Evolutionary conservation across 73 alveolate species (phyloP), one percentile per base, ranked within the genome.

Genomic region (Durusdinium trenchii): DNA sequence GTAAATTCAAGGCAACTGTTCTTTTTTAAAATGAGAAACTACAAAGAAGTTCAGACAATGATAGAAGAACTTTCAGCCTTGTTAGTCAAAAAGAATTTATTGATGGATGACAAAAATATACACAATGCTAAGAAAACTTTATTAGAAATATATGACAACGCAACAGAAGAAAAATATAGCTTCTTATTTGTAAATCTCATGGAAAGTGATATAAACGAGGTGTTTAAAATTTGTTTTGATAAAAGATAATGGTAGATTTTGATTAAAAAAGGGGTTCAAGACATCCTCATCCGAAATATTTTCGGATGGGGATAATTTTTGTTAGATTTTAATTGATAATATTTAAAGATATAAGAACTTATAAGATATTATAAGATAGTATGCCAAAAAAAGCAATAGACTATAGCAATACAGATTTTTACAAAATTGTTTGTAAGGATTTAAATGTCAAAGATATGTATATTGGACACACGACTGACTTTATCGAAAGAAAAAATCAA

Each of bases 401-500:
- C n/a, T 78, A 78, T 28, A 2, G 45, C 45, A 78, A 42, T 0
- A 78, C 89, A 43, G 64, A 78, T 23, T 78, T 78, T 42, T 78
- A 42, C 40, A 78, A 30, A 78, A 78, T 78, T 71, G 48, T 71
- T 71, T 71, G 83, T 71, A 71, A 26, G 38, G 50, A 71, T 35
- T 2, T n/a, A 71, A n/a, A 71, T 71, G 38, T 71, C 7, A 71
- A 4, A 40, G 89, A 78, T 43, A 35, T 42, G 38, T 78, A 78
- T 78, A 47, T 78, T 38, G 89, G 89, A 43, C 89, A 78, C 45
- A 78, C 89, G 9, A 78, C 89, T 6, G 62, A 78, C n/a, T 43
- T 78, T 78, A 78, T 62, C 14, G 45, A 45, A 78, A 78, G 89
- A 47, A 78, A 78, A 4, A 23, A 42, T 42, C 6, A 78, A 43